Conservation (phyloP, 164 flowering plant species). For the Macadamia tetraphylla region DNA sequence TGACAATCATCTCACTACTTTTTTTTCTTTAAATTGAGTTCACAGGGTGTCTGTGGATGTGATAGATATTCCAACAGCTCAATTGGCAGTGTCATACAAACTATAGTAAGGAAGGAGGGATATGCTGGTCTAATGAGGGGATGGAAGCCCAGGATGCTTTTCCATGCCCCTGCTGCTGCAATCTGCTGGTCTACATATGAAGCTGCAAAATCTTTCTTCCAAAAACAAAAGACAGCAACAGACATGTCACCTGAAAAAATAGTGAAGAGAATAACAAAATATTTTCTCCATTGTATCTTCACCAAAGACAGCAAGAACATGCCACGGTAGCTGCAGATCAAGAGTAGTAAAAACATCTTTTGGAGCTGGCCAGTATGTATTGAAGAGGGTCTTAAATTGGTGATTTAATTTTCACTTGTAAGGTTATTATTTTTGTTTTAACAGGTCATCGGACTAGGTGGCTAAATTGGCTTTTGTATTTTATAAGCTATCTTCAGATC, state of each 20-base stretch:
- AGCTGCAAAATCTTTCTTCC: conserved; percentile 68
- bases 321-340: not conserved
- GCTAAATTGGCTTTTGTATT: conserved; percentile 5
- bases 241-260: conserved; percentile 11
- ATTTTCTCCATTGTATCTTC: conserved; percentile 2
- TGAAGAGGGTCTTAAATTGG: not conserved
- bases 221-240: conserved; percentile 29
- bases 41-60: conserved; percentile 89
- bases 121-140: conserved; percentile 78
- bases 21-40: conserved; percentile 6
- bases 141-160: conserved; percentile 91
- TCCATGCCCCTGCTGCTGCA: conserved; percentile 99
- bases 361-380: not conserved
- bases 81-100: conserved; percentile 47
- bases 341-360: not conserved
- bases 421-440: too few species aligned
- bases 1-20: not conserved
- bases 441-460: not conserved
- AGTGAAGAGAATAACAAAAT: not conserved
- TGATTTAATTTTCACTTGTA: too few species aligned
- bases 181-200: conserved; percentile 94
- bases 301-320: not conserved
- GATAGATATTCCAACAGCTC: conserved; percentile 65
- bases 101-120: conserved; percentile 68
- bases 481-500: conserved; percentile 7